Evolutionary conservation across 345 rosid species (phyloP), one percentile per base, ranked within the genome.

Genomic region (Atalantia buxifolia): DNA sequence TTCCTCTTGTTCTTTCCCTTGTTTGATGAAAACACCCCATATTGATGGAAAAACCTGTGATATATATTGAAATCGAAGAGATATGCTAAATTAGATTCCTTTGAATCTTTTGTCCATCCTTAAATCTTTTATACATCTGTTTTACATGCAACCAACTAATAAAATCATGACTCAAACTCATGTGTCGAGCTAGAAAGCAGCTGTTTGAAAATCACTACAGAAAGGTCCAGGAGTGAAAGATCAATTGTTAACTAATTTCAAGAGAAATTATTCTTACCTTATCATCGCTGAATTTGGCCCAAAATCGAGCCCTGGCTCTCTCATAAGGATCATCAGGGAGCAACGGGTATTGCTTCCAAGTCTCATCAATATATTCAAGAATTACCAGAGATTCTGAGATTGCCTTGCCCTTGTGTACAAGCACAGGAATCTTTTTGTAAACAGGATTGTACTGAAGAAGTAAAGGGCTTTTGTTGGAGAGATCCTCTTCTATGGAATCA

Each of bases 291-390:
- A 85, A 81, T 78, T 76, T 85, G 2, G 84, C 83, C 84, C 53
- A 83, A 72, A 83, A 83, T 8, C 88, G 82, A 9, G 86, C 82
- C 3, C 10, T 45, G 77, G 81, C 81, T 64, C 71, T 42, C 40
- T 78, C 24, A n/a, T 25, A 25, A 55, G 88, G 84, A 76, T 80
- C 77, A 53, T 76, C 24, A 4, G 88, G 83, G 63, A 83, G 50
- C 6, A 85, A 42, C 48, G 88, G 88, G 38, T 78, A 33, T 10
- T 72, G 79, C 27, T 69, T 76, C 88, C 86, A 85, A 2, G 82
- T 76, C 53, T 83, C 84, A 9, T 85, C 88, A 30, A 85, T 66
- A 72, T 85, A 83, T 61, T 85, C 88, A 40, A 83, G 74, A 59
- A 85, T 85, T 24, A 78, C 40, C 22, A 83, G 75, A 7, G 88